Evolutionary conservation across 805 yeast species (phyloP).

Genomic region (Candida bentonensis): DNA sequence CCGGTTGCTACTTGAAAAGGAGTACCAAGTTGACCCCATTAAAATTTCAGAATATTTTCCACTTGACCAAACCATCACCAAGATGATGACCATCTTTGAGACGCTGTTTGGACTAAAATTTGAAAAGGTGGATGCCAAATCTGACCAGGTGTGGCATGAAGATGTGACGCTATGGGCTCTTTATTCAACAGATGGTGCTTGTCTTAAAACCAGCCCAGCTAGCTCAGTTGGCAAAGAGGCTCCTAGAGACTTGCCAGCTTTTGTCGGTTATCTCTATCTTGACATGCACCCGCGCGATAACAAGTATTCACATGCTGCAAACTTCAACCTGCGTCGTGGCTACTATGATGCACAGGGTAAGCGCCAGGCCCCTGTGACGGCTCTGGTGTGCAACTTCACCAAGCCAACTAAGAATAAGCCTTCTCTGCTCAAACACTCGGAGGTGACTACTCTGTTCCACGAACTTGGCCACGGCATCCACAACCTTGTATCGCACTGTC

Average conservation of each 20-base stretch:
- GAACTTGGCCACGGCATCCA: conserved; percentile 87
- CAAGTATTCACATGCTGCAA: conserved; percentile 83
- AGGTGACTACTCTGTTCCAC: conserved; percentile 75
- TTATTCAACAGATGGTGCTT: not conserved
- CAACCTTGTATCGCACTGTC: conserved; percentile 53
- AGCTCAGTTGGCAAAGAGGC: conserved; percentile 38
- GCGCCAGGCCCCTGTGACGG: conserved; percentile 54
- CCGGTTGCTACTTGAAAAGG: conserved; percentile 48
- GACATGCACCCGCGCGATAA: conserved; percentile 80
- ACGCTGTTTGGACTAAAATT: conserved; percentile 55
- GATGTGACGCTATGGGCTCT: conserved; percentile 58
- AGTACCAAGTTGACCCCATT: conserved; percentile 58
- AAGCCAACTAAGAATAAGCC: conserved; percentile 59
- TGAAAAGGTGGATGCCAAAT: conserved; percentile 35
- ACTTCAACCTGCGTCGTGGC: conserved; percentile 54
- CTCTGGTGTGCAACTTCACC: conserved; percentile 74
- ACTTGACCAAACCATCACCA: conserved; percentile 45
- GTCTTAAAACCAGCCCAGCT: not conserved
- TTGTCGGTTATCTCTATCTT: conserved; percentile 66
- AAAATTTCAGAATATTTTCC: conserved; percentile 72
- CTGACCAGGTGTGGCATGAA: conserved; percentile 50
- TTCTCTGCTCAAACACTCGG: conserved; percentile 60
- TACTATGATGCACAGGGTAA: conserved; percentile 34
- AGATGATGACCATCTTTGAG: conserved; percentile 63
- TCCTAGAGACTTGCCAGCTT: conserved; percentile 39